Evolutionary conservation across 1,284 basidiomycete species (phyloP).

Genomic region (Meripilus lineatus): DNA sequence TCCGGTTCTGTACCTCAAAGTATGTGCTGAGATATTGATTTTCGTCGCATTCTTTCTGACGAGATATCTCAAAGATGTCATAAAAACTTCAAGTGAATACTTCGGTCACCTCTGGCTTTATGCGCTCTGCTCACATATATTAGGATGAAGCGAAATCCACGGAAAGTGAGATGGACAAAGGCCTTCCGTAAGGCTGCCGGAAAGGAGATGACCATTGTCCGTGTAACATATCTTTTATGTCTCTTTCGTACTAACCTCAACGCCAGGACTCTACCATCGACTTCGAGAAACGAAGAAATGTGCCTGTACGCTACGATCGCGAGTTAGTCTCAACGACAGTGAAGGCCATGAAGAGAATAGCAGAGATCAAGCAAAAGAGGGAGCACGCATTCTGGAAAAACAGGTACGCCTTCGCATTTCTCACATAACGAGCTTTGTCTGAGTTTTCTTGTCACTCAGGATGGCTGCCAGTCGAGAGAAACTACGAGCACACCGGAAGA

Average conservation of each 20-base stretch:
- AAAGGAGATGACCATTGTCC: constrained; percentile 98
- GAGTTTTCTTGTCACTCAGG: too few relatives aligned
- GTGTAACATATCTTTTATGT: constrained; percentile 24
- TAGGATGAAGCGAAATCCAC: constrained; percentile 99
- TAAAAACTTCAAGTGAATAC: constrained; percentile 91
- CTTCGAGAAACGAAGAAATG: constrained; percentile 98
- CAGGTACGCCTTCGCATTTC: too few relatives aligned
- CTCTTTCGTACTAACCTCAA: neutral
- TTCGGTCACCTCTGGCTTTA: neutral
- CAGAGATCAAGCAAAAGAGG: constrained; percentile 88
- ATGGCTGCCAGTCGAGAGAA: constrained; percentile 80
- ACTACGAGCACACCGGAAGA: constrained; percentile 61
- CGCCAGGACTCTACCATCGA: constrained; percentile 96
- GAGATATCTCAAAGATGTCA: constrained; percentile 61
- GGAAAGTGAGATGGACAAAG: constrained; percentile 99
- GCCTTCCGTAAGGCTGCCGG: constrained; percentile 98
- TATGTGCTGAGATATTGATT: constrained; percentile 36
- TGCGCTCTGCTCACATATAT: neutral
- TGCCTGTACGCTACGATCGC: constrained; percentile 97
- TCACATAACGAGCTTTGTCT: constrained; percentile 4
- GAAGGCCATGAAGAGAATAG: constrained; percentile 94
- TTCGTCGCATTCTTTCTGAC: constrained; percentile 9
- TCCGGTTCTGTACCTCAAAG: constrained; percentile 97
- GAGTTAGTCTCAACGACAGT: constrained; percentile 93
- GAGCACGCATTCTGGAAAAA: constrained; percentile 98